Conservation (phyloP, 805 yeast genomes). For the Yarrowia porcina region DNA sequence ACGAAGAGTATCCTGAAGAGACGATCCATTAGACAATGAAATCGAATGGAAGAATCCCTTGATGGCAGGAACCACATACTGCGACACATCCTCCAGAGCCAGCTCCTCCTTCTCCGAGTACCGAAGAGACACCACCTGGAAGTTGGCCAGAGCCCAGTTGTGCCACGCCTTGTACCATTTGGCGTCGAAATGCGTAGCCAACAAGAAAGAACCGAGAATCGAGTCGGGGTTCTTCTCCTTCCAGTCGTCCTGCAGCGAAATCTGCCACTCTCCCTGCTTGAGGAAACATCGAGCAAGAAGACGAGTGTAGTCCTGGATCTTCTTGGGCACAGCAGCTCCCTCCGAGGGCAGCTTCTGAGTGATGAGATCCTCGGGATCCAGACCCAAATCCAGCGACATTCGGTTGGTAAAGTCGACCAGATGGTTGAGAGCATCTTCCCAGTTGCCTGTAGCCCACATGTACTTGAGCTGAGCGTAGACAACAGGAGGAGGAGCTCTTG, state of each 20-base stretch:
- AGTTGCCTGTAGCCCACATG: constrained; percentile 94
- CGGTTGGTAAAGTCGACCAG: constrained; percentile 86
- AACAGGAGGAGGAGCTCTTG: constrained; percentile 92
- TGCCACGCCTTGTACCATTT: constrained; percentile 99
- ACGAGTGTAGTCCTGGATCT: constrained; percentile 77
- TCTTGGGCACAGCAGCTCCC: constrained; percentile 65
- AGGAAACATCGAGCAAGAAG: constrained; percentile 89
- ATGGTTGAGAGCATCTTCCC: constrained; percentile 79
- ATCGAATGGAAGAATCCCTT: constrained; percentile 95
- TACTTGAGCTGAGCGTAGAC: constrained; percentile 95
- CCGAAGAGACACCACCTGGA: constrained; percentile 72
- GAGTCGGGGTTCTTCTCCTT: constrained; percentile 63
- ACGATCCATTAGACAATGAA: constrained; percentile 77
- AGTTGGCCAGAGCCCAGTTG: constrained; percentile 98
- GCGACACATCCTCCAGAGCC: constrained; percentile 31
- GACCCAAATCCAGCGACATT: constrained; percentile 82
- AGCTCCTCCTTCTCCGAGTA: constrained; percentile 41
- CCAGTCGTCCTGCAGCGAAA: constrained; percentile 77
- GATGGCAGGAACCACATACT: constrained; percentile 94
- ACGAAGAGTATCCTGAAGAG: constrained; percentile 88
- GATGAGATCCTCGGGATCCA: constrained; percentile 73
- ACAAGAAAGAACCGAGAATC: constrained; percentile 82
- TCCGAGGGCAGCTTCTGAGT: constrained; percentile 78
- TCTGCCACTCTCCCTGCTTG: constrained; percentile 99
- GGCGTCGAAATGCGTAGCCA: constrained; percentile 92